Conservation (phyloP, 148 eudicot genomes). For the Amaranthus palmeri region DNA sequence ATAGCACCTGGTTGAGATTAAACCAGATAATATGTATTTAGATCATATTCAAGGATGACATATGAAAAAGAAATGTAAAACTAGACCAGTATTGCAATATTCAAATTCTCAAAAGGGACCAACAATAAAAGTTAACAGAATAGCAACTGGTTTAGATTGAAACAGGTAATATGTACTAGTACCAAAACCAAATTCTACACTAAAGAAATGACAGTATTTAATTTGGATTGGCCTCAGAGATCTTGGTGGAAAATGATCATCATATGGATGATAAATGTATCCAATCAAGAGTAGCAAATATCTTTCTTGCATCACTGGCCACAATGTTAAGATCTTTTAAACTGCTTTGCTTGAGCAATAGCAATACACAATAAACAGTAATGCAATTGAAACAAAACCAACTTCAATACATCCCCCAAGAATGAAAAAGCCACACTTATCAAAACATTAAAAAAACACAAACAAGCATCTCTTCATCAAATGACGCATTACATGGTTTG, state of each 20-base stretch:
- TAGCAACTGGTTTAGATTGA: too few species aligned
- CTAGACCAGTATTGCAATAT: not conserved
- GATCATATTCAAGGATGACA: not conserved
- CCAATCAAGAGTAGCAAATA: slow-evolving; percentile 27
- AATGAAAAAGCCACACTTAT: too few species aligned
- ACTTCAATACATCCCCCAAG: not conserved
- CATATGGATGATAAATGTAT: slow-evolving; percentile 1
- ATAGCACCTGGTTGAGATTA: slow-evolving; percentile 17
- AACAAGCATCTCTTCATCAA: too few species aligned
- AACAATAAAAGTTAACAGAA: too few species aligned
- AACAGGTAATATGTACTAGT: too few species aligned
- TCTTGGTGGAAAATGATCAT: slow-evolving; percentile 24
- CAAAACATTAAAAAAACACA: too few species aligned
- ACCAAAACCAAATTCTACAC: too few species aligned
- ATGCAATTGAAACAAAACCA: not conserved
- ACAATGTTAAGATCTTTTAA: not conserved
- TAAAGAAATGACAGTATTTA: not conserved
- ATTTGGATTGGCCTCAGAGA: slow-evolving; percentile 17
- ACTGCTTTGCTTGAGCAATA: not conserved
- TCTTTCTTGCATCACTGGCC: slow-evolving; percentile 19
- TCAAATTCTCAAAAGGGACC: not conserved
- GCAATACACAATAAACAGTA: not conserved
- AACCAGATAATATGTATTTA: too few species aligned
- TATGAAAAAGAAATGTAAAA: not conserved
- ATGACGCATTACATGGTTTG: too few species aligned